phyloP scores from a whole-genome alignment of 345 rosid species.

The Ceriops tagal region DNA sequence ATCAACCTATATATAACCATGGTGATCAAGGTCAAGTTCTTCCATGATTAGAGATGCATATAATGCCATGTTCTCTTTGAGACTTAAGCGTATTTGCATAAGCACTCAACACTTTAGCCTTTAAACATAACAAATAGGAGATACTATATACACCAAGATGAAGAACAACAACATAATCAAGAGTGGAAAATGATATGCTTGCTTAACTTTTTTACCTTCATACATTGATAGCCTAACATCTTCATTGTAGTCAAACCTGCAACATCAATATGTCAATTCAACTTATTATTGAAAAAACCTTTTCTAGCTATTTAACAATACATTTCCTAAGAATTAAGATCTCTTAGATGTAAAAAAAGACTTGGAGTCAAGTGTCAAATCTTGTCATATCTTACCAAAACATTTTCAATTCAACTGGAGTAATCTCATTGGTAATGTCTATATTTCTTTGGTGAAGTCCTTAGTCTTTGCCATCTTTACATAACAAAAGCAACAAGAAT shows the following conservation, averaged over 20 bases:
- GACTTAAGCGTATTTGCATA: slow-evolving; percentile 77
- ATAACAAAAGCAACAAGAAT: neutral
- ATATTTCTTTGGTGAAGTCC: slow-evolving; percentile 73
- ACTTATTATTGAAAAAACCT: neutral
- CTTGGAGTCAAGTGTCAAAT: slow-evolving; percentile 77
- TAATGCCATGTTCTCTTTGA: slow-evolving; percentile 54
- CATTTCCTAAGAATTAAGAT: neutral
- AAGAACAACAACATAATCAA: neutral
- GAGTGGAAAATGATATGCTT: neutral
- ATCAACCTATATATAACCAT: slow-evolving; percentile 81
- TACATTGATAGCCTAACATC: slow-evolving; percentile 82
- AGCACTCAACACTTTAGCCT: slow-evolving; percentile 81
- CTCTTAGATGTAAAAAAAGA: slow-evolving; percentile 86
- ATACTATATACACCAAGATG: neutral
- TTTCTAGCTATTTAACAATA: no score
- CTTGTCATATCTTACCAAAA: slow-evolving; percentile 91
- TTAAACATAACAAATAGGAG: slow-evolving; percentile 3
- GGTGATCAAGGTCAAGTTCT: slow-evolving; percentile 91
- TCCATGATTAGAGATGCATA: slow-evolving; percentile 92
- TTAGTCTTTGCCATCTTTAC: slow-evolving; percentile 82
- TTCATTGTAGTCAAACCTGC: slow-evolving; percentile 92
- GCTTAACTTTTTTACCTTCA: slow-evolving; percentile 81
- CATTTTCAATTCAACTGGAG: slow-evolving; percentile 51
- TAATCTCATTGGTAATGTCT: slow-evolving; percentile 49
- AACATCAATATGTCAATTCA: slow-evolving; percentile 1